Evolutionary conservation across 768 basidiomycete genomes (phyloP), one percentile per base, ranked within the genome.

Genomic region (Brasilioporus rufonigricans): DNA sequence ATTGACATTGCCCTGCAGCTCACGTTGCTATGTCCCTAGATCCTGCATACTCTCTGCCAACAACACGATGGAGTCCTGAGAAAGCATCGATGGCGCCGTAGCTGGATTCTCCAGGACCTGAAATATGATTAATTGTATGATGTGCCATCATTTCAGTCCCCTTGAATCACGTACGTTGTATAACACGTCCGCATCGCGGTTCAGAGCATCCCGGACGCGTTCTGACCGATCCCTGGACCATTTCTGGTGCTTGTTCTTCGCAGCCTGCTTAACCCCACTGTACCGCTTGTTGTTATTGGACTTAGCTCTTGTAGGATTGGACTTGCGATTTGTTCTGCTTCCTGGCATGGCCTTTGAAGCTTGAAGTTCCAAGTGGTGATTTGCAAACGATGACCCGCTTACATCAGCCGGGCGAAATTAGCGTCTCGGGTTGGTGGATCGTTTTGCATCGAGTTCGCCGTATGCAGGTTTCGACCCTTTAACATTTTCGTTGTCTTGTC

Each of bases 151-250:
- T 18, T 27, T 19, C n/a, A 16, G 36, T 12, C 19, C 13, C 21
- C 12, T 48, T 1, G 26, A n/a, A 10, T 21, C 50, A 50, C 67
- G 36, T 31, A 70, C 68, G 29, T 55, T 45, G 49, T 73, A 72
- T 48, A 72, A 27, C 24, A 59, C 35, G 43, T 55, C 56, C 6
- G 61, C 51, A 24, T 72, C 63, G 24, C 60, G 63, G 41, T 71
- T 62, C 27, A 73, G 55, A 40, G 31, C 59, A 27, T 70, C 65
- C 36, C 68, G 57, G 33, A 63, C 50, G 23, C 52, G 59, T 33
- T 70, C 65, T 55, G 65, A 60, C 11, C 46, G 61, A 35, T 65
- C 63, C 46, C 61, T 71, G 40, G 61, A 62, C 18, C 59, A 56
- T 54, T 53, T 53, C 39, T 61, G 57, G 21, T 50, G 44, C 31